These are phyloP conservation scores for Carallia brachiata DNA, from an alignment of 345 rosid species.

Conservation along the genomic window DNA sequence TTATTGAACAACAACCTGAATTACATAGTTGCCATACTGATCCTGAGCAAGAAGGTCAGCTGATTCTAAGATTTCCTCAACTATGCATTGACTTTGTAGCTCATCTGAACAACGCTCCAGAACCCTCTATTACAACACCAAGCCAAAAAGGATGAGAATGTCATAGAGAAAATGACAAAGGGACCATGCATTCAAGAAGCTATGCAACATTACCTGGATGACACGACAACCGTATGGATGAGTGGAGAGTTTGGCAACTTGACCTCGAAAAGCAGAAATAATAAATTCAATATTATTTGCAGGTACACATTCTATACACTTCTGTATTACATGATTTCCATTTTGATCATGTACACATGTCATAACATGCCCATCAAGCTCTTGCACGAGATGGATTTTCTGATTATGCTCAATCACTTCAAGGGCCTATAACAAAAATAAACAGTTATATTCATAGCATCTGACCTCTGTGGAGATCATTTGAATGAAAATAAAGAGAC, in stretches of 20 bases:
- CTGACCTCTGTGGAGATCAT: not conserved
- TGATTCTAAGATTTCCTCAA: constrained; percentile 88
- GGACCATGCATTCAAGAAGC: constrained; percentile 4
- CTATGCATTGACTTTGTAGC: constrained; percentile 67
- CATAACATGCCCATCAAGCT: constrained; percentile 90
- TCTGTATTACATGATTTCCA: constrained; percentile 96
- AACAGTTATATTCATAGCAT: not conserved
- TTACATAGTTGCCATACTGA: constrained; percentile 97
- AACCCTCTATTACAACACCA: constrained; percentile 56
- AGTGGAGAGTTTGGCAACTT: constrained; percentile 80
- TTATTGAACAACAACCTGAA: constrained; percentile 56
- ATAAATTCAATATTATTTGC: constrained; percentile 70
- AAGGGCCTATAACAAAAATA: constrained; percentile 60
- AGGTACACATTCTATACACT: constrained; percentile 88
- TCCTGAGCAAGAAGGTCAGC: constrained; percentile 81
- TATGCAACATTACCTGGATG: constrained; percentile 58
- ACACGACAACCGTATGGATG: constrained; percentile 99
- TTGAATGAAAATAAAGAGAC: not conserved
- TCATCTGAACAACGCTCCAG: constrained; percentile 91
- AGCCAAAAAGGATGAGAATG: not conserved
- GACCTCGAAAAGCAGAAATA: constrained; percentile 77
- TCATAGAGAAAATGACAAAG: not conserved
- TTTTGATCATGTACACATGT: constrained; percentile 95
- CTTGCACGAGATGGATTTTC: constrained; percentile 65
- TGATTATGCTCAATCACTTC: constrained; percentile 95